Percentiles rank a stretch among this genome's conserved stretches.
Conservation (phyloP, 768 basidiomycete genomes). For the Cystofilobasidium ferigula region DNA sequence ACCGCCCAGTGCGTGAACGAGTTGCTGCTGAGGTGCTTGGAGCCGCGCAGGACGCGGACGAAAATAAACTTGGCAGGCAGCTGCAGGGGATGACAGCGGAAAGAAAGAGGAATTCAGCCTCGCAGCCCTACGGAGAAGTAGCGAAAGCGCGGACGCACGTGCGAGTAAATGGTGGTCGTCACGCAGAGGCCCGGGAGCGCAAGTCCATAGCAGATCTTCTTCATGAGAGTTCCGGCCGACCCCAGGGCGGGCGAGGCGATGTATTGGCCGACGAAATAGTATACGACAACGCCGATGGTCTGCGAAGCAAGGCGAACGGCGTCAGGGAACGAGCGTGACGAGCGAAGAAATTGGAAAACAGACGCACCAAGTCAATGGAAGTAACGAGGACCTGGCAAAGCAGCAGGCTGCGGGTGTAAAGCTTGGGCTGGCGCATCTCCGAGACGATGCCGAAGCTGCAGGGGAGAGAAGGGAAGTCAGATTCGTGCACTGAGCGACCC, state of each 20-base stretch:
- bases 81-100: neutral
- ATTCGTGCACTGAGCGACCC: too few species aligned
- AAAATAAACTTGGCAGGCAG: conserved; percentile 29
- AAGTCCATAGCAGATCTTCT: conserved; percentile 32
- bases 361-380: too few species aligned
- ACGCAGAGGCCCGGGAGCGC: conserved; percentile 27
- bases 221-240: too few species aligned
- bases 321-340: neutral
- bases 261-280: conserved; percentile 24
- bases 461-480: too few species aligned
- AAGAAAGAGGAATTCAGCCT: neutral
- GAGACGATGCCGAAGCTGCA: conserved; percentile 28
- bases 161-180: conserved; percentile 11
- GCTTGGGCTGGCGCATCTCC: conserved; percentile 26
- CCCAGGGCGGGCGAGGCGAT: conserved; percentile 33
- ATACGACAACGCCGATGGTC: conserved; percentile 23
- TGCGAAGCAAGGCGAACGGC: neutral
- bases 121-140: neutral
- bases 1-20: conserved; percentile 30
- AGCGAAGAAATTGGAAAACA: too few species aligned
- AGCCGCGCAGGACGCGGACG: conserved; percentile 31
- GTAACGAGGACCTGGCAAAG: conserved; percentile 25
- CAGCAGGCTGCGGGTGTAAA: conserved; percentile 19
- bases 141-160: neutral
- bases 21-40: conserved; percentile 29